Conservation (phyloP, 331 rosid species). For the Quercus phellos region DNA sequence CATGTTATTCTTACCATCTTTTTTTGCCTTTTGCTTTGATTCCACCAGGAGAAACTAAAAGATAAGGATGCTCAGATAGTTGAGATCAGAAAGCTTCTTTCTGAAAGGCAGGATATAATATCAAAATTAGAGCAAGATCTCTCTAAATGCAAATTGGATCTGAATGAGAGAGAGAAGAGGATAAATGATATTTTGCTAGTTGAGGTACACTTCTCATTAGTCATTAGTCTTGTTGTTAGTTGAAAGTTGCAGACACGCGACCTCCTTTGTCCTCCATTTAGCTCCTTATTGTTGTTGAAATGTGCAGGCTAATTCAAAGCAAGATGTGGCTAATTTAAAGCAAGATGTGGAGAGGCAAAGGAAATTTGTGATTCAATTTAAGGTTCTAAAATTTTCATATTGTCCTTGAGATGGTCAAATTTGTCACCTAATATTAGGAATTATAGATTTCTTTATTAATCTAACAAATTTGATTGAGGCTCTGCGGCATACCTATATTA, state of each 20-base stretch:
- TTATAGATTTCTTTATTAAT: not conserved
- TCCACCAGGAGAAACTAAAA: constrained; percentile 56
- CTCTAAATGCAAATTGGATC: constrained; percentile 54
- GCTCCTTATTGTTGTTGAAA: constrained; percentile 17
- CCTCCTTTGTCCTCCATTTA: constrained; percentile 1
- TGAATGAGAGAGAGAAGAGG: constrained; percentile 61
- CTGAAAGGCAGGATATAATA: constrained; percentile 49
- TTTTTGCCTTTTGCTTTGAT: not conserved
- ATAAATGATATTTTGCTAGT: constrained; percentile 44
- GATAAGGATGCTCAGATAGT: constrained; percentile 60
- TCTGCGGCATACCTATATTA: too few relatives aligned
- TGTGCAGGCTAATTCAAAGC: constrained; percentile 57
- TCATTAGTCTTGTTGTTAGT: not conserved
- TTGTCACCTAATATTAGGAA: not conserved
- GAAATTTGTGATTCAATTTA: constrained; percentile 39
- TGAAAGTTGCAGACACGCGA: not conserved
- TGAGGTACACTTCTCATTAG: constrained; percentile 50
- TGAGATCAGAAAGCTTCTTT: constrained; percentile 46
- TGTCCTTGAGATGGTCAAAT: not conserved
- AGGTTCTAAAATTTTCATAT: constrained; percentile 42
- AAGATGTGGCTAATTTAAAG: constrained; percentile 57
- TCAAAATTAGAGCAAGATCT: constrained; percentile 62
- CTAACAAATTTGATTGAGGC: not conserved
- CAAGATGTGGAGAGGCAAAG: constrained; percentile 60
- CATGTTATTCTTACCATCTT: not conserved